Percentiles rank a stretch among this genome's conserved stretches.
Conservation (phyloP, 2,329 filamentous ascomycete genomes). For the Talaromyces sp. region DNA sequence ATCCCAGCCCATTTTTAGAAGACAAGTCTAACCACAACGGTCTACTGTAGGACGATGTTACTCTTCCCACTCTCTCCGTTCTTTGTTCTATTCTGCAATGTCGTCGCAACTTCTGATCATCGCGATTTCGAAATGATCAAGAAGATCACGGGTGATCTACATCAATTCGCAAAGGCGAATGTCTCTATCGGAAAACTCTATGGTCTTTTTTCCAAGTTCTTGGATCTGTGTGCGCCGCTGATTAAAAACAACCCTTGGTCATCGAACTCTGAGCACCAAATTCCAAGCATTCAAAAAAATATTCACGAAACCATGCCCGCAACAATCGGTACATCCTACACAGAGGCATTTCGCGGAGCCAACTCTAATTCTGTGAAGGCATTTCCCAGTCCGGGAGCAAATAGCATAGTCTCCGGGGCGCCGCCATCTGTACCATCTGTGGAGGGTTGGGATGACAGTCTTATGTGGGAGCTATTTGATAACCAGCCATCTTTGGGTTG, state of each 20-base stretch:
- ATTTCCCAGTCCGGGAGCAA: conserved; percentile 4
- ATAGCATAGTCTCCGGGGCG: conserved; percentile 1
- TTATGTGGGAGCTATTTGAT: conserved; percentile 29
- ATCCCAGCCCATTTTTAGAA: neutral
- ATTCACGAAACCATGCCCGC: neutral
- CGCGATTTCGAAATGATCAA: conserved; percentile 27
- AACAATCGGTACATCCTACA: neutral
- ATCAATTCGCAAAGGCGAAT: conserved; percentile 24
- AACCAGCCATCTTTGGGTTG: conserved; percentile 28
- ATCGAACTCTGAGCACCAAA: neutral
- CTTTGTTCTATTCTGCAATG: conserved; percentile 28
- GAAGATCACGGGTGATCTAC: conserved; percentile 25
- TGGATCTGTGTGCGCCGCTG: conserved; percentile 24
- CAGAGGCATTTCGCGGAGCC: conserved; percentile 8
- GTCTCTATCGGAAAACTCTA: conserved; percentile 25
- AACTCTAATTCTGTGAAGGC: neutral
- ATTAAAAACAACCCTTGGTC: conserved; percentile 11
- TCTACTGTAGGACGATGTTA: conserved; percentile 23
- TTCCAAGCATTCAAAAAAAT: neutral
- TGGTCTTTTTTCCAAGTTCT: conserved; percentile 25
- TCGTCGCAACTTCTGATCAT: conserved; percentile 26
- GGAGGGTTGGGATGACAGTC: conserved; percentile 26
- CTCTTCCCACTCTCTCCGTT: conserved; percentile 24
- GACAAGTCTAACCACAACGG: neutral
- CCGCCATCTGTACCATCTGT: conserved; percentile 8